Evolutionary conservation across 345 rosid genomes (phyloP).

Genomic region (Ceriops zippeliana): DNA sequence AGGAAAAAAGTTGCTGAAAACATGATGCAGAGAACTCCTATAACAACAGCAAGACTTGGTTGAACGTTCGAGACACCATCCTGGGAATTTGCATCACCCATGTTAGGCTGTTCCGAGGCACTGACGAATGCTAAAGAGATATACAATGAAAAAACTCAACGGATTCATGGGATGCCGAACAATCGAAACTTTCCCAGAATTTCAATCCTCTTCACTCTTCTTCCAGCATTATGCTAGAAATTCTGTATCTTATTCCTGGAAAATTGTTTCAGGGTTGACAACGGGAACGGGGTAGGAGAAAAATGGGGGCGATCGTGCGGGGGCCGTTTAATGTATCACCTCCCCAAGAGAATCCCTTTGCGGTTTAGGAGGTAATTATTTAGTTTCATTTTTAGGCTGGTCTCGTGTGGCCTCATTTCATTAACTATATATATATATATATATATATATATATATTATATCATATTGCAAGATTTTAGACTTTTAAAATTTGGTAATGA

Average conservation of each 20-base stretch:
- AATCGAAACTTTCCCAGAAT: conserved; percentile 3
- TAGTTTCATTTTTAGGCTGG: conserved; percentile 18
- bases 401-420: conserved; percentile 8
- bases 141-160: not conserved
- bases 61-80: conserved; percentile 48
- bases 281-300: not conserved
- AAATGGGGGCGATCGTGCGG: conserved; percentile 10
- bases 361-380: conserved; percentile 13
- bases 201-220: conserved; percentile 9
- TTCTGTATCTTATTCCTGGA: not conserved
- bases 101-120: conserved; percentile 29
- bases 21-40: conserved; percentile 67
- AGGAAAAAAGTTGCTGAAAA: conserved; percentile 61
- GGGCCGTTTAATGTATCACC: conserved; percentile 2
- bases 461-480: not conserved
- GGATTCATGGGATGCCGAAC: conserved; percentile 27
- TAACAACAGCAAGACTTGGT: conserved; percentile 82
- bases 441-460: not conserved
- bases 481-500: conserved; percentile 23
- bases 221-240: conserved; percentile 10
- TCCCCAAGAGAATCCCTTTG: conserved; percentile 8
- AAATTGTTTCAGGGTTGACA: not conserved
- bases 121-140: conserved; percentile 8
- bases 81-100: conserved; percentile 6
- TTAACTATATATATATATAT: not conserved